phyloP scores from a whole-genome alignment of 2,329 filamentous ascomycete species.

The Microascus cirrosus region DNA sequence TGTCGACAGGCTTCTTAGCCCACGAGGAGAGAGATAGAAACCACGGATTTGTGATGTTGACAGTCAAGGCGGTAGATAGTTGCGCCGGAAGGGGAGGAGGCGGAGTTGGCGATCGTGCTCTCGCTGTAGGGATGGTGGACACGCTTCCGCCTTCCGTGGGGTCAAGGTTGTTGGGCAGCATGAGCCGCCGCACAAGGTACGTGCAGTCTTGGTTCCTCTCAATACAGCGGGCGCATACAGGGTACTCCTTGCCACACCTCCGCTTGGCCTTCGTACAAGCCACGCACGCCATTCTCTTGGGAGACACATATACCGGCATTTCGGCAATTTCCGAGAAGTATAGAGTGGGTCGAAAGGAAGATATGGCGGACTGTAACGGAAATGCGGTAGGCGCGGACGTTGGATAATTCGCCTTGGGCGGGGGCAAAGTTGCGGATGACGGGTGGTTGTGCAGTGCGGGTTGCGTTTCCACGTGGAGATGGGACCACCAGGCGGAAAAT shows the following conservation, averaged over 20 bases:
- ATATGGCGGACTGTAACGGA: not conserved
- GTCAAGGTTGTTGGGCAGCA: not conserved
- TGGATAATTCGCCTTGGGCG: too few relatives aligned
- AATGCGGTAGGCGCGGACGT: too few relatives aligned
- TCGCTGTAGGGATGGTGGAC: too few relatives aligned
- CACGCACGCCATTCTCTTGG: not conserved
- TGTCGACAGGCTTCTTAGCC: not conserved
- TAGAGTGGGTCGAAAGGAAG: not conserved
- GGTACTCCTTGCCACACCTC: not conserved
- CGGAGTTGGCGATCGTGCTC: too few relatives aligned
- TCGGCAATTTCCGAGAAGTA: too few relatives aligned
- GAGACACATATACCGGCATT: not conserved
- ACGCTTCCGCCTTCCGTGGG: too few relatives aligned
- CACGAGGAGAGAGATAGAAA: not conserved
- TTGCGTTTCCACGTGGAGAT: too few relatives aligned
- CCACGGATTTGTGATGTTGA: not conserved
- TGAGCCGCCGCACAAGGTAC: not conserved
- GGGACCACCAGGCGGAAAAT: too few relatives aligned
- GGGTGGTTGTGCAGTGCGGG: too few relatives aligned
- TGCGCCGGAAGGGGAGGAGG: too few relatives aligned
- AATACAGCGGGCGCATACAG: not conserved
- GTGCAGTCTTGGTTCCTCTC: not conserved
- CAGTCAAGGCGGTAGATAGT: too few relatives aligned
- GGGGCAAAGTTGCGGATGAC: too few relatives aligned
- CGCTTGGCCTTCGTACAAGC: not conserved